Evolutionary conservation across 768 basidiomycete species (phyloP).

Genomic region (Boletus rubescentipes): DNA sequence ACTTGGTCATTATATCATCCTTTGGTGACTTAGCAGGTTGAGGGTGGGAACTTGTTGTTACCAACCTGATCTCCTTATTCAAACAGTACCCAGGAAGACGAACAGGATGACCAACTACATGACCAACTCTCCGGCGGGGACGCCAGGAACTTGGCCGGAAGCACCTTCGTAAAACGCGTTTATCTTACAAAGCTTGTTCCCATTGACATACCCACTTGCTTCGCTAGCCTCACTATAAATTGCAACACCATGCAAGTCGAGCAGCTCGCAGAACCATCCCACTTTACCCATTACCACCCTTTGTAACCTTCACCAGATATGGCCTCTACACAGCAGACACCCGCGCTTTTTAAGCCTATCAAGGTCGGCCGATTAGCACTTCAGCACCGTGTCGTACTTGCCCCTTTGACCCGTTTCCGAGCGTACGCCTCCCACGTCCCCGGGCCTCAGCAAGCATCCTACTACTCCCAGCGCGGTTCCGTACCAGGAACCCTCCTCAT

Average conservation of each 20-base stretch:
- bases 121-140: too few relatives aligned
- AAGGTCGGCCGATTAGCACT: not conserved
- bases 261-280: not conserved
- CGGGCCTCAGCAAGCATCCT: slow-evolving; percentile 37
- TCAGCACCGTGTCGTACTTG: not conserved
- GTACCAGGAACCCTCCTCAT: slow-evolving; percentile 54
- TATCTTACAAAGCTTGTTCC: too few relatives aligned
- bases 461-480: slow-evolving; percentile 48
- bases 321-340: not conserved
- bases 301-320: not conserved
- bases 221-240: not conserved
- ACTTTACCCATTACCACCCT: not conserved
- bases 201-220: too few relatives aligned
- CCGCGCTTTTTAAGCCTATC: not conserved
- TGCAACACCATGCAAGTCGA: not conserved
- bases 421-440: slow-evolving; percentile 32
- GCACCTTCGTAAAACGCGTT: too few relatives aligned
- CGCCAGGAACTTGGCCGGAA: too few relatives aligned
- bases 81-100: too few relatives aligned
- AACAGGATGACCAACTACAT: too few relatives aligned
- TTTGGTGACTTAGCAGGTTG: too few relatives aligned
- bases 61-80: too few relatives aligned
- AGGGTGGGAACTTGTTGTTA: too few relatives aligned
- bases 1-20: too few relatives aligned
- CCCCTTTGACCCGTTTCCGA: not conserved